These are phyloP conservation scores for Coemansia sp. DNA, from an alignment of 192 early-diverging fungal genomes.

Conservation along the genomic window DNA sequence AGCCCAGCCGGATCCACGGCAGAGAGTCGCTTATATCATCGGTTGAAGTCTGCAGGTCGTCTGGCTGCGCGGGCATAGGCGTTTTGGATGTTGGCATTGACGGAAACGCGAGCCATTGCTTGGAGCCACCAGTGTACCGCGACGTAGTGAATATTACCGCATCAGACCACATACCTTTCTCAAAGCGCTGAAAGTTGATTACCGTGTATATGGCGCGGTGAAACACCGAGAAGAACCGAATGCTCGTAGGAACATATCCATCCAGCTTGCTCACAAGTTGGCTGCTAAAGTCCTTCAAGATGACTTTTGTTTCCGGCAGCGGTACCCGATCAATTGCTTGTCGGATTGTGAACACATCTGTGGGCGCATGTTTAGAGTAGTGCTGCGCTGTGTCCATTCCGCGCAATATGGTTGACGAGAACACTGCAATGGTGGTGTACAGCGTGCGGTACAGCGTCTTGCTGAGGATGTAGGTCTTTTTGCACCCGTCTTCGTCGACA, in stretches of 20 bases:
- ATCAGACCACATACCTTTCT: slow-evolving; percentile 26
- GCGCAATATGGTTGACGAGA: slow-evolving; percentile 30
- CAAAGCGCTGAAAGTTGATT: slow-evolving; percentile 29
- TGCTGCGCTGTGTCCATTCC: slow-evolving; percentile 18
- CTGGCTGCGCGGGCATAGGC: not conserved
- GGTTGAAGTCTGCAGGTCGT: too few relatives aligned
- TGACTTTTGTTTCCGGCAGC: slow-evolving; percentile 9
- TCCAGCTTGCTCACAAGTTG: slow-evolving; percentile 10
- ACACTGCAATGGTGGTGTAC: slow-evolving; percentile 30
- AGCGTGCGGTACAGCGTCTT: slow-evolving; percentile 38
- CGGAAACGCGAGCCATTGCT: slow-evolving; percentile 37
- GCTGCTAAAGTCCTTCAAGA: slow-evolving; percentile 22
- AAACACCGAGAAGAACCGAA: slow-evolving; percentile 30
- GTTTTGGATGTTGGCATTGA: slow-evolving; percentile 1
- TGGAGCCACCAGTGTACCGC: slow-evolving; percentile 33
- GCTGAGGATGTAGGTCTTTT: slow-evolving; percentile 19
- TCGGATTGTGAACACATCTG: slow-evolving; percentile 20
- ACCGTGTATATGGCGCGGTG: slow-evolving; percentile 29
- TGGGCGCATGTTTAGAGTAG: slow-evolving; percentile 7
- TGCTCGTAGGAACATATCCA: slow-evolving; percentile 27
- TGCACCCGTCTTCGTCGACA: not conserved
- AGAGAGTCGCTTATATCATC: not conserved
- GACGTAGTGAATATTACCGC: slow-evolving; percentile 13
- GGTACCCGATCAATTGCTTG: slow-evolving; percentile 16
- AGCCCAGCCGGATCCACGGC: slow-evolving; percentile 25